phyloP scores from a whole-genome alignment of 306 rosid species.

The Spatholobus suberectus region DNA sequence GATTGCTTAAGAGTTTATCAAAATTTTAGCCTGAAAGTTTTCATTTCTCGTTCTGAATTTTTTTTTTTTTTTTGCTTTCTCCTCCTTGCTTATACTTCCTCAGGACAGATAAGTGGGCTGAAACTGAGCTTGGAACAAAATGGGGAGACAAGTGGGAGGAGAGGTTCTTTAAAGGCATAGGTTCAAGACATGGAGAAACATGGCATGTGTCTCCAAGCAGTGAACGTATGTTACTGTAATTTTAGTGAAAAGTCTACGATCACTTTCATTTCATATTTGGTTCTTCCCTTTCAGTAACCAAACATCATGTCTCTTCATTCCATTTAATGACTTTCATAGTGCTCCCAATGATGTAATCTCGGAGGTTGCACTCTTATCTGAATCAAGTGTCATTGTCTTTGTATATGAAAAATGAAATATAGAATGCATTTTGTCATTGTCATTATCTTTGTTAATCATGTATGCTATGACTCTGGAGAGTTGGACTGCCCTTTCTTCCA shows the following conservation, averaged over 20 bases:
- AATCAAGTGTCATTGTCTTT: conserved; percentile 20
- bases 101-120: conserved; percentile 99
- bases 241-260: conserved; percentile 3
- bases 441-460: conserved; percentile 20
- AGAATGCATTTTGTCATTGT: conserved; percentile 18
- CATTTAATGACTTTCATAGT: background rate
- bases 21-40: background rate
- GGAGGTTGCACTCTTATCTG: conserved; percentile 12
- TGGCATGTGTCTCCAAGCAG: conserved; percentile 92
- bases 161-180: conserved; percentile 89
- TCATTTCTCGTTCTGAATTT: conserved; percentile 36
- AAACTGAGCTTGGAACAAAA: conserved; percentile 92
- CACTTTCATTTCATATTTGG: conserved; percentile 26
- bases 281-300: conserved; percentile 25
- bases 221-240: conserved; percentile 71
- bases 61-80: conserved; percentile 32
- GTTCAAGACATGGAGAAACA: conserved; percentile 97
- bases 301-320: conserved; percentile 17
- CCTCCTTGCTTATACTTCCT: conserved; percentile 42
- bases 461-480: conserved; percentile 2
- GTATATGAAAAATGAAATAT: conserved; percentile 17
- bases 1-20: background rate
- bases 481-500: conserved; percentile 4
- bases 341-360: conserved; percentile 19
- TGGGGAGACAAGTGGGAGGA: conserved; percentile 99